A percentile compares a stretch with the other conserved stretches of the same genome.
Conservation (phyloP, 345 rosid species). For the Xanthoceras sorbifolium region DNA sequence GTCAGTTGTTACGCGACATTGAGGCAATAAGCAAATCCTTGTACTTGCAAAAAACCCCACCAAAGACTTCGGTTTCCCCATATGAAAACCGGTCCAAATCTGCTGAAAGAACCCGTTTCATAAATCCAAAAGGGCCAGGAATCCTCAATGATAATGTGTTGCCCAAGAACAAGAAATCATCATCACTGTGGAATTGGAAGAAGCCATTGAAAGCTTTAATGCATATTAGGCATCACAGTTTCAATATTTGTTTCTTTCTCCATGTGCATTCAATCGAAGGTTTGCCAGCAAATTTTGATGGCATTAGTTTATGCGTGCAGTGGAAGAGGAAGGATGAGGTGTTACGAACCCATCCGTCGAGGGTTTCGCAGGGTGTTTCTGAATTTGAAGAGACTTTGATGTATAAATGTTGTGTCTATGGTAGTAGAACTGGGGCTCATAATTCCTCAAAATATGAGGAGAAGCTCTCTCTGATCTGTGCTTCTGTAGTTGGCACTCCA, state of each 20-base stretch:
- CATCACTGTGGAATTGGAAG: slow-evolving; percentile 73
- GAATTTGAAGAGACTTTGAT: slow-evolving; percentile 73
- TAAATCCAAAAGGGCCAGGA: slow-evolving; percentile 31
- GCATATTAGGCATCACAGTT: slow-evolving; percentile 55
- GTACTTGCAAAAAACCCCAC: slow-evolving; percentile 47
- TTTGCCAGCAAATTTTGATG: slow-evolving; percentile 52
- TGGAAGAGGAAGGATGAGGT: slow-evolving; percentile 76
- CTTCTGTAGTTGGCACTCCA: slow-evolving; percentile 44
- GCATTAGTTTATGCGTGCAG: slow-evolving; percentile 50
- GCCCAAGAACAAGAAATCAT: slow-evolving; percentile 49
- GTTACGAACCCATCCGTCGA: slow-evolving; percentile 45
- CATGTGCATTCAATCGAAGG: slow-evolving; percentile 84
- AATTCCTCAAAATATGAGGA: slow-evolving; percentile 60
- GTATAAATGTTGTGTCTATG: slow-evolving; percentile 58
- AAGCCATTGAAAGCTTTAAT: slow-evolving; percentile 75
- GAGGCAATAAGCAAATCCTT: slow-evolving; percentile 79
- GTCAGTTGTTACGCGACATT: slow-evolving; percentile 67
- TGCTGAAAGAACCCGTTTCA: slow-evolving; percentile 36
- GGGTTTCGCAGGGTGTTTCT: slow-evolving; percentile 50
- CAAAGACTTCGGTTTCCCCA: slow-evolving; percentile 39
- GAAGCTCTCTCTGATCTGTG: slow-evolving; percentile 58
- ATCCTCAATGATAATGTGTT: slow-evolving; percentile 19
- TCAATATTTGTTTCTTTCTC: slow-evolving; percentile 64
- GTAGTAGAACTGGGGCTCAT: slow-evolving; percentile 57
- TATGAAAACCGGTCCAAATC: slow-evolving; percentile 47